A percentile compares a stretch with the other conserved stretches of the same genome.
These are phyloP conservation scores for Gyrodon tennesseensis DNA, from an alignment of 1,284 basidiomycete genomes.

Conservation along the genomic window DNA sequence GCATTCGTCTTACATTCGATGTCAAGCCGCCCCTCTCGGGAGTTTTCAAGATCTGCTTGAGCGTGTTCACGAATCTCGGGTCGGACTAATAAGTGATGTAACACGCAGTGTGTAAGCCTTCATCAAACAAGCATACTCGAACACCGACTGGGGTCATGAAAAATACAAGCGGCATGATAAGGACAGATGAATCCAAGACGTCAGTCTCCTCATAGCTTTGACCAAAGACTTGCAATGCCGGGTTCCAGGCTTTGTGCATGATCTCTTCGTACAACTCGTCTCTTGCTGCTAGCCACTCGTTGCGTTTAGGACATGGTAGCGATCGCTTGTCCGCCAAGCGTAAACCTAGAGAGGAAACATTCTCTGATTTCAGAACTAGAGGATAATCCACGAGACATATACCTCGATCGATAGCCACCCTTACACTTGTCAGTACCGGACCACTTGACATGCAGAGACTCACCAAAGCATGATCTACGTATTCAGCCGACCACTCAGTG, in stretches of 20 bases:
- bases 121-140: slow-evolving; percentile 11
- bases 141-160: slow-evolving; percentile 70
- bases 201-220: slow-evolving; percentile 77
- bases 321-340: slow-evolving; percentile 89
- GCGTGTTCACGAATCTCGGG: slow-evolving; percentile 79
- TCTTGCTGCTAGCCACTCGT: slow-evolving; percentile 71
- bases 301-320: slow-evolving; percentile 69
- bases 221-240: slow-evolving; percentile 64
- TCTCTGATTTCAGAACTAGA: neutral
- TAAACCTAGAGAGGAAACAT: slow-evolving; percentile 53
- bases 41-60: slow-evolving; percentile 77
- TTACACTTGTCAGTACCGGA: slow-evolving; percentile 38
- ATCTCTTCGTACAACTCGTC: slow-evolving; percentile 85
- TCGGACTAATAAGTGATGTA: slow-evolving; percentile 60
- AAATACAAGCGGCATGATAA: slow-evolving; percentile 87
- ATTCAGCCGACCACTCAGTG: slow-evolving; percentile 12
- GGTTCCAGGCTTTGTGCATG: slow-evolving; percentile 79
- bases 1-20: slow-evolving; percentile 63
- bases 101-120: slow-evolving; percentile 7
- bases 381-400: slow-evolving; percentile 13
- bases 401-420: slow-evolving; percentile 92
- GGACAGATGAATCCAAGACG: slow-evolving; percentile 69
- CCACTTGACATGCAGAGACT: slow-evolving; percentile 12
- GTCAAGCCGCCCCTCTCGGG: slow-evolving; percentile 87
- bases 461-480: slow-evolving; percentile 82